A percentile compares a stretch with the other conserved stretches of the same genome.
Evolutionary conservation across 495 filamentous ascomycete genomes (phyloP).

Genomic region (Aspergillus leporis): DNA sequence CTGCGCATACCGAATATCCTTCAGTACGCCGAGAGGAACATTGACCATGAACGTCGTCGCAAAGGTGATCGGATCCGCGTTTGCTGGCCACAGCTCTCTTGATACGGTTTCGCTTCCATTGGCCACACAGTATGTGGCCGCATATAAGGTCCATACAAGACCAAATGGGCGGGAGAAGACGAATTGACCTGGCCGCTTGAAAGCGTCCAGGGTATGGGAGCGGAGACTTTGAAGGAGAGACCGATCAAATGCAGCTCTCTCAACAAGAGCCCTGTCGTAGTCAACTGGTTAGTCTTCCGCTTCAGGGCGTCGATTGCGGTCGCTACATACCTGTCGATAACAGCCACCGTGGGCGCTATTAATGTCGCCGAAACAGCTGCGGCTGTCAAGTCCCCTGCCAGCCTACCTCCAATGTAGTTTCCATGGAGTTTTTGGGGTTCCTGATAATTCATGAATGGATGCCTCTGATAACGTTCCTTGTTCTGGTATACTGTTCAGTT

Average conservation of each 20-base stretch:
- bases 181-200: slow-evolving; percentile 24
- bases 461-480: too few relatives aligned
- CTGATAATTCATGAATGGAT: background rate
- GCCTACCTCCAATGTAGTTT: background rate
- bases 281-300: background rate
- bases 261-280: slow-evolving; percentile 28
- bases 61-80: slow-evolving; percentile 28
- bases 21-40: slow-evolving; percentile 38
- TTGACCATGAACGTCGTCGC: slow-evolving; percentile 31
- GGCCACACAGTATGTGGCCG: slow-evolving; percentile 34
- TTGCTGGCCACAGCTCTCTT: slow-evolving; percentile 19
- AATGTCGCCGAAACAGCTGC: slow-evolving; percentile 33
- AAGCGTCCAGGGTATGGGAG: slow-evolving; percentile 22
- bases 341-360: slow-evolving; percentile 31
- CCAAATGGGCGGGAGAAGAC: slow-evolving; percentile 28
- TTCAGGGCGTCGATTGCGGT: background rate
- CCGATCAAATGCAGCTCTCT: slow-evolving; percentile 29
- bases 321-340: slow-evolving; percentile 33
- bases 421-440: background rate
- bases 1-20: slow-evolving; percentile 39
- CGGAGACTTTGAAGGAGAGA: slow-evolving; percentile 30
- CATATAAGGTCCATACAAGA: slow-evolving; percentile 34
- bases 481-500: too few relatives aligned
- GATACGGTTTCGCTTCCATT: slow-evolving; percentile 34
- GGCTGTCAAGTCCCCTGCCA: slow-evolving; percentile 32